Percentiles rank a stretch among this genome's conserved stretches.
Evolutionary conservation across 768 basidiomycete genomes (phyloP).

Genomic region (Strobilomyces dryophilus): DNA sequence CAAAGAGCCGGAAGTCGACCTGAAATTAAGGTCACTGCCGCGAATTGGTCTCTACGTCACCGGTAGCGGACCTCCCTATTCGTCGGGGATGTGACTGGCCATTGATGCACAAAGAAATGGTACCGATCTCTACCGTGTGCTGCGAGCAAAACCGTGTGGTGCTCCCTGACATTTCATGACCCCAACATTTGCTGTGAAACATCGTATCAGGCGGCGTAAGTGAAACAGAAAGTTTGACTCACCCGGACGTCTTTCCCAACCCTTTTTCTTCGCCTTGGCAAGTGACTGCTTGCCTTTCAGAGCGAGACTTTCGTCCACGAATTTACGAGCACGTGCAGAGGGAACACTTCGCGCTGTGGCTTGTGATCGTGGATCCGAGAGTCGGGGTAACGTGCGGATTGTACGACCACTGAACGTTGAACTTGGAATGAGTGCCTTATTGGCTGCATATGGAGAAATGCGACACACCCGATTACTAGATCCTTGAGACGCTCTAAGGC

Average conservation of each 20-base stretch:
- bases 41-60: not conserved
- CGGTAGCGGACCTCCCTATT: not conserved
- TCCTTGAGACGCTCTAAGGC: slow-evolving; percentile 41
- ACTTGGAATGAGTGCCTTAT: slow-evolving; percentile 4
- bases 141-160: slow-evolving; percentile 42
- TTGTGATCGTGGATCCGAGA: slow-evolving; percentile 26
- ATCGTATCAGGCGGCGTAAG: not conserved
- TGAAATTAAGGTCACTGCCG: not conserved
- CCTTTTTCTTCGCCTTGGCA: slow-evolving; percentile 35
- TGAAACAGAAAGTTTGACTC: slow-evolving; percentile 12
- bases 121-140: slow-evolving; percentile 2
- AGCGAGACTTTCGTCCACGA: slow-evolving; percentile 49
- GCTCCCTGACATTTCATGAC: slow-evolving; percentile 51
- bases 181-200: slow-evolving; percentile 48
- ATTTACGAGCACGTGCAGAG: slow-evolving; percentile 45
- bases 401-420: slow-evolving; percentile 47
- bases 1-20: slow-evolving; percentile 13
- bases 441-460: not conserved
- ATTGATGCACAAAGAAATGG: not conserved
- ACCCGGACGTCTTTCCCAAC: slow-evolving; percentile 64
- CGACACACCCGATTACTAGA: slow-evolving; percentile 47
- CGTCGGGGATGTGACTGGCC: not conserved
- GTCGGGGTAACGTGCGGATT: slow-evolving; percentile 44
- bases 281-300: slow-evolving; percentile 36
- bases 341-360: slow-evolving; percentile 43